Base-by-base conservation (phyloP, 31 red algal species). In the Endocladia muricata region DNA sequence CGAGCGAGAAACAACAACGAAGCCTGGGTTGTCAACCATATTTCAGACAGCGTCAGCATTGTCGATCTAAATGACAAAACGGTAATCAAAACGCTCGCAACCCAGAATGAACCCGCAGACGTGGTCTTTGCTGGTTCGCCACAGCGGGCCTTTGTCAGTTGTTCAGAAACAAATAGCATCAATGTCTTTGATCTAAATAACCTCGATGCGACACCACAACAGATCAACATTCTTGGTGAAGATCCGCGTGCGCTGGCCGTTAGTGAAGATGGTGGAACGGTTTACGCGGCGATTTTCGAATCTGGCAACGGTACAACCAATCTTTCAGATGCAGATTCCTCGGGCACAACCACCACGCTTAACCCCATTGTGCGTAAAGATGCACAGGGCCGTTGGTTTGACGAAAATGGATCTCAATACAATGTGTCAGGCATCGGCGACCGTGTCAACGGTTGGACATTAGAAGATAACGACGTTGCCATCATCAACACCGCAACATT, bases 181-280 rank as follows among this genome's bases (percentile, higher is more conserved):
- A 52, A 52, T 52, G 47, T 52, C 47, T 52, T 52, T 52, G n/a
- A 52, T 52, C 47, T 52, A 15, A n/a, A 11, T n/a, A 52, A 52
- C n/a, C 47, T 52, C n/a, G 47, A 11, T n/a, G 47, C 47, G n/a
- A n/a, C 47, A 52, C 47, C 47, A 15, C 47, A 52, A 52, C 11
- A 15, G 13, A n/a, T 52, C n/a, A 11, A n/a, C 13, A 11, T 52
- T n/a, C 13, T 15, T 52, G 47, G 47, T 13, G 47, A 52, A 52
- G 47, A 52, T 52, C 47, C 47, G 47, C 47, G 47, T 52, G 47
- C 47, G 47, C 47, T 52, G 47, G 47, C 47, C n/a, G 47, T 52
- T 13, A 15, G 13, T 15, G n/a, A 52, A 15, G 47, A 52, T 52
- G 47, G 47, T 52, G 13, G 13, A n/a, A 52, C 47, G 13, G 47